phyloP scores from a whole-genome alignment of 2,329 filamentous ascomycete species.

The Claviceps paspali region DNA sequence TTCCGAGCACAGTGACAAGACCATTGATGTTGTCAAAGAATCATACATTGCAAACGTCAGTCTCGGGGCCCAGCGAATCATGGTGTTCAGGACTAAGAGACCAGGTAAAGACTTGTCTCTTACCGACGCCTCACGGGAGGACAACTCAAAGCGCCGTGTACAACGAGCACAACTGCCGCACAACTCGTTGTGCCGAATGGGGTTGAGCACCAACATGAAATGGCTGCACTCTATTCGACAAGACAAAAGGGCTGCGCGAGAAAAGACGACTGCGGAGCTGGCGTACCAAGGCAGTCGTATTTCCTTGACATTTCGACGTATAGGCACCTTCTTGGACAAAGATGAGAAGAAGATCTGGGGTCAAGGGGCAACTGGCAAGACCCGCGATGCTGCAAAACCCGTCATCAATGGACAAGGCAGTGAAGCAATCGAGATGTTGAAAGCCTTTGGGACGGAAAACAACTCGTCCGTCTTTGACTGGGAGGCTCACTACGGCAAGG shows the following conservation, averaged over 20 bases:
- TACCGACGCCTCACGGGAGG: constrained; percentile 4
- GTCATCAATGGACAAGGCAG: constrained; percentile 56
- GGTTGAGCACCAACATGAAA: constrained; percentile 62
- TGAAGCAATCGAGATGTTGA: constrained; percentile 54
- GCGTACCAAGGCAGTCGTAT: constrained; percentile 67
- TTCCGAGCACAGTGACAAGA: constrained; percentile 94
- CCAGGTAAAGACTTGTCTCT: constrained; percentile 21
- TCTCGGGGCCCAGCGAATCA: constrained; percentile 78
- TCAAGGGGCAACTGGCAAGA: constrained; percentile 67
- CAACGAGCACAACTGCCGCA: constrained; percentile 66
- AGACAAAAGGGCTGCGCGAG: constrained; percentile 57
- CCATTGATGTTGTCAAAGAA: constrained; percentile 67
- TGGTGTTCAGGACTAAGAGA: constrained; percentile 78
- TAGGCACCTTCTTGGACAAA: constrained; percentile 66
- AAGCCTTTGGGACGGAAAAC: constrained; percentile 77
- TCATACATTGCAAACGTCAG: constrained; percentile 88
- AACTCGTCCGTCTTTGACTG: constrained; percentile 57
- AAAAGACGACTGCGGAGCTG: constrained; percentile 56
- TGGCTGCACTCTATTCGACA: constrained; percentile 89
- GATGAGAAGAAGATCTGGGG: constrained; percentile 68
- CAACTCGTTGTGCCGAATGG: constrained; percentile 77
- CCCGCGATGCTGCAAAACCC: constrained; percentile 36
- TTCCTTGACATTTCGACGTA: constrained; percentile 78
- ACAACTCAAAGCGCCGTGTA: constrained; percentile 31
- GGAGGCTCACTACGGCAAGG: constrained; percentile 57